These are phyloP conservation scores for Alternaria arborescens DNA, from an alignment of 2,329 filamentous ascomycete species.

Conservation along the genomic window DNA sequence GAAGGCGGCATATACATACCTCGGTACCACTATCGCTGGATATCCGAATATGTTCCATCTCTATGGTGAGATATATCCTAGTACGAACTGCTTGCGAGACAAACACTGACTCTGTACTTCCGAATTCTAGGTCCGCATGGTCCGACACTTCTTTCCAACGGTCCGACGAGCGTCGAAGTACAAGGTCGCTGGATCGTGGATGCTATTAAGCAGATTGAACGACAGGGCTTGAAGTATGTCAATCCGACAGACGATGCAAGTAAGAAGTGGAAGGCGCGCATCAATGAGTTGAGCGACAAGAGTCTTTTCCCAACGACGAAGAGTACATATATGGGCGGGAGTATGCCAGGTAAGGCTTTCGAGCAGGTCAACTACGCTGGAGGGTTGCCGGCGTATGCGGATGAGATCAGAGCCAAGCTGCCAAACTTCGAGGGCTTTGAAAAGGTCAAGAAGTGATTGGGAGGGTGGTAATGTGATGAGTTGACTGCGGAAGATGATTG, in stretches of 20 bases:
- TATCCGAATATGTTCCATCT: slow-evolving; percentile 23
- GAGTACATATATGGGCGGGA: slow-evolving; percentile 47
- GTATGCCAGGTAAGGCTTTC: not conserved
- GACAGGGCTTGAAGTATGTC: slow-evolving; percentile 41
- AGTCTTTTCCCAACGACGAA: slow-evolving; percentile 47
- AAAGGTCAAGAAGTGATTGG: not conserved
- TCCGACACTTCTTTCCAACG: slow-evolving; percentile 45
- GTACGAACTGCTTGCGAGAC: no score
- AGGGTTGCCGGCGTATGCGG: not conserved
- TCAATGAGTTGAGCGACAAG: slow-evolving; percentile 45
- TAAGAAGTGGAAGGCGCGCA: slow-evolving; percentile 45
- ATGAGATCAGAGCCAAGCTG: not conserved
- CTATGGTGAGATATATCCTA: slow-evolving; percentile 1
- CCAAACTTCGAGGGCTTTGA: not conserved
- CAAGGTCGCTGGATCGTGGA: slow-evolving; percentile 52
- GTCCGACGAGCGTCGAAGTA: slow-evolving; percentile 48
- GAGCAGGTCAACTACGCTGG: not conserved
- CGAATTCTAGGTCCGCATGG: slow-evolving; percentile 11
- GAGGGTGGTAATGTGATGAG: not conserved
- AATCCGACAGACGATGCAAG: slow-evolving; percentile 47
- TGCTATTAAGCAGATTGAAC: slow-evolving; percentile 40
- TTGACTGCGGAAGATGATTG: not conserved
- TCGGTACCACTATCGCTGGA: slow-evolving; percentile 15
- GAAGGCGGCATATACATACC: slow-evolving; percentile 16
- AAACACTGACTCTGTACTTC: no score